Percentiles rank a stretch among this genome's conserved stretches.
Conservation (phyloP, 345 rosid genomes). For the Eucalyptus shirleyi region DNA sequence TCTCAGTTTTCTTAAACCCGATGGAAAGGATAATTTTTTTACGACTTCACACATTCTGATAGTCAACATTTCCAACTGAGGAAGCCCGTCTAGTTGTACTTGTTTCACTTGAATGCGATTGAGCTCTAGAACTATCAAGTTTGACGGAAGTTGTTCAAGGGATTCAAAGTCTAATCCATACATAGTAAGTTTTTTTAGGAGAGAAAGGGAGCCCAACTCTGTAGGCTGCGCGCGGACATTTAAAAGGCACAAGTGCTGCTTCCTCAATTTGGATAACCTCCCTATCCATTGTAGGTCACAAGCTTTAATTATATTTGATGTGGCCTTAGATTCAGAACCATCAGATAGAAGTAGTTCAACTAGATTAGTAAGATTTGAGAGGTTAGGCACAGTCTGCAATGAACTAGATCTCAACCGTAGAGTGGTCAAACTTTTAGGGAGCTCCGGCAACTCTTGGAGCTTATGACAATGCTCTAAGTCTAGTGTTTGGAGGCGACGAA, state of each 20-base stretch:
- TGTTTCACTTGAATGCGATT: neutral
- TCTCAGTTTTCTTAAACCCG: neutral
- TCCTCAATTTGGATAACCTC: neutral
- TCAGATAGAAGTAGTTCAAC: neutral
- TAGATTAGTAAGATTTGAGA: neutral
- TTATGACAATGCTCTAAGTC: neutral
- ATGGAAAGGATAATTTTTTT: neutral
- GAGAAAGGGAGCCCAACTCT: neutral
- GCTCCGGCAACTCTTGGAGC: neutral
- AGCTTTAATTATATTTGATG: neutral
- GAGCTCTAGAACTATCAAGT: neutral
- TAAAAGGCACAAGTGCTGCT: neutral
- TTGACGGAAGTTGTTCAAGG: neutral
- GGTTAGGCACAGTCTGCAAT: neutral
- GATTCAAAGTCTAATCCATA: neutral
- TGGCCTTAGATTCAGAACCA: neutral
- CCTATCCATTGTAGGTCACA: neutral
- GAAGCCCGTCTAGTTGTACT: neutral
- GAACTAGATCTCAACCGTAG: neutral
- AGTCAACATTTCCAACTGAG: neutral
- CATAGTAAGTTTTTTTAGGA: neutral
- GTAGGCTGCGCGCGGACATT: neutral
- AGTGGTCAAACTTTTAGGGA: neutral
- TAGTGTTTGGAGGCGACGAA: neutral
- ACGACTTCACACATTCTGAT: neutral